Percentiles rank a stretch among this genome's conserved stretches.
phyloP scores from a whole-genome alignment of 192 early-diverging fungal genomes.

The Backusella morwellensis region DNA sequence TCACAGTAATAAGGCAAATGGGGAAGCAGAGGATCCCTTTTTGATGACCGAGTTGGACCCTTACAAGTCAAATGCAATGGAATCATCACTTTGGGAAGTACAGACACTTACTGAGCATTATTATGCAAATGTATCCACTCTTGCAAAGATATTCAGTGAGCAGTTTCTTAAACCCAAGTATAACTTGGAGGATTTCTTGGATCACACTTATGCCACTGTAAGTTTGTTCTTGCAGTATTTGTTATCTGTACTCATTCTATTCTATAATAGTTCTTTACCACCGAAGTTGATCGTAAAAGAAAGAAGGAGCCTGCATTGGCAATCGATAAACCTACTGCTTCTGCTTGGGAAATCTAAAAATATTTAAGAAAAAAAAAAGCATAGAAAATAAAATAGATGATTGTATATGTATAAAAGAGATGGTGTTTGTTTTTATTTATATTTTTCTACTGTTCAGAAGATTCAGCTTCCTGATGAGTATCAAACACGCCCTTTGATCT shows the following conservation, averaged over 20 bases:
- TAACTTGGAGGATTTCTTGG: constrained; percentile 94
- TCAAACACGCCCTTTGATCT: constrained; percentile 45
- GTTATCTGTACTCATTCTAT: neutral
- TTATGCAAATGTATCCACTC: constrained; percentile 77
- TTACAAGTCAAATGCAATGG: constrained; percentile 72
- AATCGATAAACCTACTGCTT: constrained; percentile 45
- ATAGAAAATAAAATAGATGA: neutral
- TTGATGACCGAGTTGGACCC: constrained; percentile 67
- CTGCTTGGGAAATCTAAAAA: constrained; percentile 21
- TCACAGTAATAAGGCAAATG: constrained; percentile 55
- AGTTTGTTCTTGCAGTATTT: neutral
- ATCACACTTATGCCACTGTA: constrained; percentile 78
- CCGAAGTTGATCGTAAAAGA: constrained; percentile 53
- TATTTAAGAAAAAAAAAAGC: neutral
- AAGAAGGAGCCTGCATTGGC: constrained; percentile 64
- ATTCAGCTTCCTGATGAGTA: constrained; percentile 26
- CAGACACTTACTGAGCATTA: constrained; percentile 85
- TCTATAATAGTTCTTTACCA: constrained; percentile 56
- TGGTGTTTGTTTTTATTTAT: neutral
- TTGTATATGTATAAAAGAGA: neutral
- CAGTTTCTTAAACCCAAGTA: constrained; percentile 85
- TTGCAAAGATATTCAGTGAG: constrained; percentile 86
- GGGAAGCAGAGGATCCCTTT: constrained; percentile 41
- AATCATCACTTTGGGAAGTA: constrained; percentile 96
- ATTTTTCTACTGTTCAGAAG: neutral